Evolutionary conservation across 2,329 filamentous ascomycete species (phyloP), one percentile per base, ranked within the genome.

Genomic region (Trichophyton benhamiae): DNA sequence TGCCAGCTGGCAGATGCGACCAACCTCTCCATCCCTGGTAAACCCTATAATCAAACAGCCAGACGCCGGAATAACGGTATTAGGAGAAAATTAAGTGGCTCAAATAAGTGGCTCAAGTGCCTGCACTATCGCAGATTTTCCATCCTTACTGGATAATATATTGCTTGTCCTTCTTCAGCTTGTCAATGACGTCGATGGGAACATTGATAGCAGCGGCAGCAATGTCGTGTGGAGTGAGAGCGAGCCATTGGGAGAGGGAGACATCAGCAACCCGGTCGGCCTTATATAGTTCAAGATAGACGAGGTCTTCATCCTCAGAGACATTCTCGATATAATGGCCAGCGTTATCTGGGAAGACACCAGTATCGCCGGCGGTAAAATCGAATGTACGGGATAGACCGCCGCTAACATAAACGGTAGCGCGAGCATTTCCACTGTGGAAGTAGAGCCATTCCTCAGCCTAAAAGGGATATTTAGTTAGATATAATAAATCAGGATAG

Each of bases 371-470:
- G 2, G 83, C 79, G 1, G 74, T 75, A 70, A 87, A 86, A 71
- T 88, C 83, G 67, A 87, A 87, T 0, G 85, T 88, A 4, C 85
- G 79, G 2, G 85, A 79, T 60, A 81, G 82, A 11, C 77, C 75
- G 66, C 78, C 80, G 5, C 84, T 85, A 58, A 83, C 82, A 69
- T 87, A 88, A 1, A 86, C 82, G 0, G 84, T 87, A 0, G 84
- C 85, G 30, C 81, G 80, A 0, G 76, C 85, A 1, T 77, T 72
- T 25, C 85, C 86, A 62, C 81, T 75, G 68, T 86, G 83, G 74
- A 88, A 88, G 72, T 87, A 88, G 1, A 88, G 72, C 85, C 86
- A 88, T 70, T 88, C 85, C 66, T 87, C 83, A 4, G 83, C 82
- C 81, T 85, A 62, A 6, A 8, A 22, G 44, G 59, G 41, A 59